These are phyloP conservation scores for Epicoccum sorghinum DNA, from an alignment of 2,329 filamentous ascomycete species.

Conservation along the genomic window DNA sequence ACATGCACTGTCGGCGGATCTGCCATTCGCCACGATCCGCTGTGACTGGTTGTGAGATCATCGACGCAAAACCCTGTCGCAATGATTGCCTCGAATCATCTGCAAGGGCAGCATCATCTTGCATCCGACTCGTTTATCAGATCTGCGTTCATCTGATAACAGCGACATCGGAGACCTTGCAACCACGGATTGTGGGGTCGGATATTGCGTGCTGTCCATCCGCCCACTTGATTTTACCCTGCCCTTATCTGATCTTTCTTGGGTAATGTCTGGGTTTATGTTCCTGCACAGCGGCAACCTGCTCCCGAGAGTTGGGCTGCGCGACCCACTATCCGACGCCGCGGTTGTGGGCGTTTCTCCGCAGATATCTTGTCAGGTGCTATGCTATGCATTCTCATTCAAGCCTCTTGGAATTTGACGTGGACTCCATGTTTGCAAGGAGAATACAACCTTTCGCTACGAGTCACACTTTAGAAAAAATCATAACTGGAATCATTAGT, in stretches of 20 bases:
- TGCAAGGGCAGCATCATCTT: not conserved
- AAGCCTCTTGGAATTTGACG: too few species aligned
- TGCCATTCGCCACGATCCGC: conserved; percentile 1
- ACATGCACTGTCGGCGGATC: not conserved
- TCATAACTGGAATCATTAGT: too few species aligned
- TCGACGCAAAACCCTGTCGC: not conserved
- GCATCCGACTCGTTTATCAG: conserved; percentile 7
- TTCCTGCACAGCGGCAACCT: not conserved
- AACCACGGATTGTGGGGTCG: conserved; percentile 12
- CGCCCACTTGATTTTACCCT: conserved; percentile 2
- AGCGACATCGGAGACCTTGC: conserved; percentile 11
- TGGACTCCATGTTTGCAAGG: too few species aligned
- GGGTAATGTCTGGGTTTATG: not conserved
- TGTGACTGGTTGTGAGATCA: not conserved
- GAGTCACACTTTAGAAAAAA: too few species aligned
- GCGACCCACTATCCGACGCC: conserved; percentile 3
- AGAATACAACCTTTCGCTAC: too few species aligned
- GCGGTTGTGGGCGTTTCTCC: not conserved
- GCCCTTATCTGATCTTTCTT: conserved; percentile 10
- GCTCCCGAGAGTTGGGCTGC: not conserved
- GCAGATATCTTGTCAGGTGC: not conserved
- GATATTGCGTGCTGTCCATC: conserved; percentile 6
- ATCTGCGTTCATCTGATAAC: conserved; percentile 12
- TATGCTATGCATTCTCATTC: not conserved
- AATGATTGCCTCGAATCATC: not conserved